Evolutionary conservation across 768 basidiomycete genomes (phyloP).

Genomic region (Hygrocybe coccinea): DNA sequence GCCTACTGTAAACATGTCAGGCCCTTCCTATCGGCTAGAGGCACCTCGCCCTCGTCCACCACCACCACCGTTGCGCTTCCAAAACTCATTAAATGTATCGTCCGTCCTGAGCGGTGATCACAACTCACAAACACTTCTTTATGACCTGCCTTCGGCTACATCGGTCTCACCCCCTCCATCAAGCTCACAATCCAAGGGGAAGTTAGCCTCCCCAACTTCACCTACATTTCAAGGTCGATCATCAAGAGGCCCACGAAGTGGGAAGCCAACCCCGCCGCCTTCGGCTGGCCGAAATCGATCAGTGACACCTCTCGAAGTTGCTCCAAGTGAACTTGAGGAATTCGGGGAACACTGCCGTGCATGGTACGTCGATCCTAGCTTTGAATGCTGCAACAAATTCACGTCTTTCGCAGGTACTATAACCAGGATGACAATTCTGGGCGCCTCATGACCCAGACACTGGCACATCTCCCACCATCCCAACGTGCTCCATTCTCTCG

Average conservation of each 20-base stretch:
- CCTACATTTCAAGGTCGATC: conserved; percentile 51
- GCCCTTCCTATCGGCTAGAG: conserved; percentile 60
- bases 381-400: not conserved
- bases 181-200: conserved; percentile 42
- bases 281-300: conserved; percentile 56
- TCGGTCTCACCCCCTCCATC: conserved; percentile 58
- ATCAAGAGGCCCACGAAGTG: conserved; percentile 42
- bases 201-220: conserved; percentile 51
- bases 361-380: conserved; percentile 47
- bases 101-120: conserved; percentile 40
- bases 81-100: conserved; percentile 41
- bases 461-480: conserved; percentile 73
- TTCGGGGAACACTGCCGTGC: conserved; percentile 74
- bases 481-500: conserved; percentile 85
- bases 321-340: conserved; percentile 65
- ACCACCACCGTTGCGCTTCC: conserved; percentile 56
- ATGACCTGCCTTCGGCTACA: conserved; percentile 63
- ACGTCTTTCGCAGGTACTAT: conserved; percentile 59
- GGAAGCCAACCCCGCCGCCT: conserved; percentile 55
- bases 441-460: conserved; percentile 73
- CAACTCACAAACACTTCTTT: conserved; percentile 63
- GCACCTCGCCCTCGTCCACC: conserved; percentile 57
- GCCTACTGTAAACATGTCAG: conserved; percentile 41
- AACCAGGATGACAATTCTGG: conserved; percentile 76
- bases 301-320: conserved; percentile 61